Evolutionary conservation across 176 grass and related monocot species (phyloP).

Genomic region (Bolboschoenus planiculmis): DNA sequence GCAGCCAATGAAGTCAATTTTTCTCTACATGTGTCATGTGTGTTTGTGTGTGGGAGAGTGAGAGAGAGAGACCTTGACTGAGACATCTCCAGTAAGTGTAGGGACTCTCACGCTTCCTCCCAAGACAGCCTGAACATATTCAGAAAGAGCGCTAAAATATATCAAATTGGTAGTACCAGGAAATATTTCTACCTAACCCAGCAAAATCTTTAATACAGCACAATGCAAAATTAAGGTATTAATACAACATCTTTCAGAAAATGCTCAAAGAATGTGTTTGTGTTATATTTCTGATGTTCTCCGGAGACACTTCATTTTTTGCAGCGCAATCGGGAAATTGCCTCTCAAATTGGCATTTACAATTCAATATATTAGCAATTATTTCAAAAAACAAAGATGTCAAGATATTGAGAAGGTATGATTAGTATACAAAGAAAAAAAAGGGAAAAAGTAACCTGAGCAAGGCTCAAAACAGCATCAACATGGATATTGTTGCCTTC

Average conservation of each 20-base stretch:
- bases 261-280: not conserved
- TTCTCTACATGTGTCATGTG: not conserved
- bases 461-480: constrained; percentile 71
- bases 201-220: not conserved
- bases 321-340: not conserved
- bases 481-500: constrained; percentile 88
- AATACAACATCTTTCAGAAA: not conserved
- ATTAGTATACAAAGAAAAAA: not conserved
- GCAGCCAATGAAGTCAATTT: not conserved
- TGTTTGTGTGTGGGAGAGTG: not conserved
- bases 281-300: not conserved
- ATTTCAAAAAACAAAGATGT: not conserved
- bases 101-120: constrained; percentile 70
- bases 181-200: not conserved
- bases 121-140: constrained; percentile 63
- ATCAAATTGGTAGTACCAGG: not conserved
- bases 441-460: constrained; percentile 45
- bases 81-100: constrained; percentile 85
- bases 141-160: not conserved
- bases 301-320: not conserved
- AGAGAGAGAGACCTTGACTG: constrained; percentile 52
- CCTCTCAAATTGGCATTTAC: not conserved
- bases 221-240: not conserved
- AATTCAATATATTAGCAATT: not conserved
- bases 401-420: not conserved